Evolutionary conservation across 345 rosid species (phyloP), one percentile per base, ranked within the genome.

Genomic region (Sisymbrium altissimum): DNA sequence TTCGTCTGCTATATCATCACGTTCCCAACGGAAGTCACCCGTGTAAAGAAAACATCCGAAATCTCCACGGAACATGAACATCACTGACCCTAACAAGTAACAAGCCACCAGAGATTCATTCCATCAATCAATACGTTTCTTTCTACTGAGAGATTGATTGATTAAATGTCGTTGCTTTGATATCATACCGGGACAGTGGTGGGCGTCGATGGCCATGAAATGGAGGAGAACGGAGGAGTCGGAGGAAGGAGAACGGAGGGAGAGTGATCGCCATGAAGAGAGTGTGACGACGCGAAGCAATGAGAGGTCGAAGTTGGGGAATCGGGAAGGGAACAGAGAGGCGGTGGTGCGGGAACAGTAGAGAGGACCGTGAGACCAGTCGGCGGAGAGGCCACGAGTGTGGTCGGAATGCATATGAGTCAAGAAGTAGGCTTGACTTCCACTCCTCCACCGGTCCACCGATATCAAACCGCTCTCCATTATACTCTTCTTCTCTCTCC

Each of bases 351-450:
- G 84, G 40, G 98, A 90, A 84, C 97, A 92, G 86, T 73, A 90
- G 84, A 92, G 84, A 30, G 84, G 90, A 29, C 84, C 91, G 5
- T 70, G 60, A 9, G 81, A 62, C 96, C 98, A 92, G 11, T 57
- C 23, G 35, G 84, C 68, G 79, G 83, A 64, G 45, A 90, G 86
- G 76, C 96, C 95, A 3, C 71, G 81, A 25, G 90, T 88, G 78
- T 87, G 94, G 30, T 89, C 98, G 36, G 88, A 58, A 88, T 87
- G 91, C 48, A 90, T 79, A 79, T 90, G 95, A 9, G 92, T 90
- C 60, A 88, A 69, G 82, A 90, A 90, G 84, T 92, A 90, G 1
- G 81, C 87, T 38, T 87, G 89, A 79, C 96, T 88, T 7, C 86
- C 86, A 3, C 61, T 84, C 18, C 73, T 68, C 92, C 92, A 92